Evolutionary conservation across 768 basidiomycete genomes (phyloP), one percentile per base, ranked within the genome.

Genomic region (Pholiota conissans): DNA sequence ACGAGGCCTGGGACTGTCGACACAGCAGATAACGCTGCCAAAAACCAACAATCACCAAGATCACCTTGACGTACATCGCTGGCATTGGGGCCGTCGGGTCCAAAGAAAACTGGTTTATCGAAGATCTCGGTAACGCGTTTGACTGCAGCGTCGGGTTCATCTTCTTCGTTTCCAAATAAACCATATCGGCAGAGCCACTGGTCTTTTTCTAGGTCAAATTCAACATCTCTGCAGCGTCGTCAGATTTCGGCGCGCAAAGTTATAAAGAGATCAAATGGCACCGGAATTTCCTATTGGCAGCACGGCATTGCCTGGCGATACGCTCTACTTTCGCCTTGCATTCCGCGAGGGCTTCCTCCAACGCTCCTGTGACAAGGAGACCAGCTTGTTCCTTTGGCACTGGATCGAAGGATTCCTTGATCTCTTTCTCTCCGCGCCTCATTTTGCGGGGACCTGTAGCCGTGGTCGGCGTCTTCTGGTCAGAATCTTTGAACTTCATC

Each of bases 31-130:
- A 84, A 60, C 1, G 82, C 83, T 6, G 77, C 79, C 8, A 84
- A 63, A 63, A 85, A 79, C 75, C 81, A 84, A 59, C 83, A 84
- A 61, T 84, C 76, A 0, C 79, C 80, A n/a, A 84, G 59, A 8
- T 56, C 62, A 6, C 83, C 82, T 67, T 84, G 82, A 13, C 53
- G 42, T 9, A 54, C 29, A 14, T 54, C 53, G 30, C 53, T 54
- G 7, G 53, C 53, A 3, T 54, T 54, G 24, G 53, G 53, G 9
- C 53, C 53, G 2, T 54, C 22, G 26, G 53, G 53, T 18, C 53
- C 53, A 47, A 54, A 54, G 42, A 54, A 54, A 13, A 54, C 42
- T 3, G 53, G 53, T 26, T 54, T 26, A 22, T 54, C 53, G 22
- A 54, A 54, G n/a, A 54, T 54, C 4, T 54, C 53, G 7, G 53